Conservation (phyloP, 805 yeast species). For the Cyberlindnera sargentensis region DNA sequence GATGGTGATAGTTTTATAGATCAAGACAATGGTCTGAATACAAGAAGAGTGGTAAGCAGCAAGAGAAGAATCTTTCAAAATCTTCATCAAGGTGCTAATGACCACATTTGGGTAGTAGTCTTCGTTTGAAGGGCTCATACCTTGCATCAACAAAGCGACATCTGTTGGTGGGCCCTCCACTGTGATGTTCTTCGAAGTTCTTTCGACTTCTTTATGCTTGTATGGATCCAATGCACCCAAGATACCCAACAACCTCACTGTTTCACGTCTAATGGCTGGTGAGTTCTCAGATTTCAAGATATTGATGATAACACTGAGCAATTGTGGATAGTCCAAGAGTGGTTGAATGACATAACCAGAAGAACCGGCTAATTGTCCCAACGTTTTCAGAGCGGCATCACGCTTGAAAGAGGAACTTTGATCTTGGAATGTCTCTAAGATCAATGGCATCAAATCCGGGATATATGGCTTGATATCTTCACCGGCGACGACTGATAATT, state of each 20-base stretch:
- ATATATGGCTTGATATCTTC: constrained; percentile 71
- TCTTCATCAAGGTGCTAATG: constrained; percentile 73
- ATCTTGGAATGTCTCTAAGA: constrained; percentile 83
- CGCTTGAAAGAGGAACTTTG: constrained; percentile 84
- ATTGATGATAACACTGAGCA: constrained; percentile 72
- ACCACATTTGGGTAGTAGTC: constrained; percentile 96
- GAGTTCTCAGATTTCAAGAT: constrained; percentile 79
- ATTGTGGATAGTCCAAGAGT: constrained; percentile 81
- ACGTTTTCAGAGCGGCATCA: constrained; percentile 80
- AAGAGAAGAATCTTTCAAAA: constrained; percentile 77
- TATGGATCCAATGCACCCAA: constrained; percentile 97
- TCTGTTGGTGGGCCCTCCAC: constrained; percentile 87
- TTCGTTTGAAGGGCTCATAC: constrained; percentile 86
- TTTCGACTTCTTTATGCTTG: constrained; percentile 86
- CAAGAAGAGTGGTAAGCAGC: constrained; percentile 85
- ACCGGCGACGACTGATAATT: constrained; percentile 81
- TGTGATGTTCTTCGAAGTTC: constrained; percentile 41
- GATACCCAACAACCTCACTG: constrained; percentile 84
- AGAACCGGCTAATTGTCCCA: constrained; percentile 84
- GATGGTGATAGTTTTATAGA: constrained; percentile 81
- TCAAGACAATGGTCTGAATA: constrained; percentile 88
- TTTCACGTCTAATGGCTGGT: constrained; percentile 70
- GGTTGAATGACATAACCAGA: constrained; percentile 97
- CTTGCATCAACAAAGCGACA: constrained; percentile 83
- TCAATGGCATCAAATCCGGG: constrained; percentile 75